Evolutionary conservation across 495 filamentous ascomycete species (phyloP).

Genomic region (Tuber indicum): DNA sequence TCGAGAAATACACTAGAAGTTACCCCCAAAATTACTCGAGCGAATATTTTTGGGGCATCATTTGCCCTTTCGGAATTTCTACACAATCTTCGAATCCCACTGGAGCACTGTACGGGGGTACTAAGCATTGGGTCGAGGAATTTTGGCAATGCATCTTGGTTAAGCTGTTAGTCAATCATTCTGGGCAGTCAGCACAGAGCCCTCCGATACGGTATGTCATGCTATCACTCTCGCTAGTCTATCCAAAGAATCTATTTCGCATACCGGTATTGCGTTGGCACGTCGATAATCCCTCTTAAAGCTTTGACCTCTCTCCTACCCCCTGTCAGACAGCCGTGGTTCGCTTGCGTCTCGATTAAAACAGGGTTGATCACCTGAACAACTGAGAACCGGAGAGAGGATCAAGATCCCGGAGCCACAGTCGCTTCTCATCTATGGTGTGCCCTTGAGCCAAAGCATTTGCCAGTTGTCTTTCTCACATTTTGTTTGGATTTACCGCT

Average conservation of each 20-base stretch:
- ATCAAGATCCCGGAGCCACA: slow-evolving; percentile 17
- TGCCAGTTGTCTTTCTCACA: not conserved
- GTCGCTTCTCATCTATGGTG: slow-evolving; percentile 9
- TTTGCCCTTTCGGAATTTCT: not conserved
- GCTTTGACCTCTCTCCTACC: slow-evolving; percentile 37
- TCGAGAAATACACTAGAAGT: not conserved
- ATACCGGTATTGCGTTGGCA: not conserved
- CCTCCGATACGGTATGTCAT: not conserved
- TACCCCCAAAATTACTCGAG: not conserved
- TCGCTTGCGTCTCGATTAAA: slow-evolving; percentile 34
- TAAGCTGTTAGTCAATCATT: not conserved
- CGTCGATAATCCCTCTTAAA: slow-evolving; percentile 14
- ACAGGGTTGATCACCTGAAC: slow-evolving; percentile 38
- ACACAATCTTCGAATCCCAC: not conserved
- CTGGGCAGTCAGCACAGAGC: not conserved
- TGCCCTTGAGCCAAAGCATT: slow-evolving; percentile 16
- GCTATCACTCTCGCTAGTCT: not conserved
- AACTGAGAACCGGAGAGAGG: slow-evolving; percentile 19
- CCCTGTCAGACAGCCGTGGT: slow-evolving; percentile 39
- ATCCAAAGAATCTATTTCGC: not conserved
- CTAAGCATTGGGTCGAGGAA: not conserved
- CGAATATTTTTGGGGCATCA: not conserved
- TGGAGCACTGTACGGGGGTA: not conserved
- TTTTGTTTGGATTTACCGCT: slow-evolving; percentile 1
- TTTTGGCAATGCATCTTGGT: not conserved